A percentile compares a stretch with the other conserved stretches of the same genome.
These are phyloP conservation scores for Ascochyta pisi DNA, from an alignment of 2,329 filamentous ascomycete species.

Conservation along the genomic window DNA sequence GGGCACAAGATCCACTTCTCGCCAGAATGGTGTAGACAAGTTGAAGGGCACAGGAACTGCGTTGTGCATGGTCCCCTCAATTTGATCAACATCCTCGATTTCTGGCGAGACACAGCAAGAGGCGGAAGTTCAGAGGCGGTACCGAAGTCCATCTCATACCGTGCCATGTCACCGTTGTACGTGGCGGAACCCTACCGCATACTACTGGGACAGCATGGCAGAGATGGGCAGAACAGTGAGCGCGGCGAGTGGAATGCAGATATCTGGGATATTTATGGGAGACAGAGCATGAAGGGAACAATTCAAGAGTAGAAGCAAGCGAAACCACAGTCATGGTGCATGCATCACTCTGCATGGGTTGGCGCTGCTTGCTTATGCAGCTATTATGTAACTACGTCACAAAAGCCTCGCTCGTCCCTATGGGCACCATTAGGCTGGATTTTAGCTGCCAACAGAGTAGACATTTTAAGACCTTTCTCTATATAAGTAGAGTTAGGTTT, in stretches of 20 bases:
- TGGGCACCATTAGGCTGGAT: too few relatives aligned
- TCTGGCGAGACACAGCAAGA: conserved; percentile 40
- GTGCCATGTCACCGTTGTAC: conserved; percentile 44
- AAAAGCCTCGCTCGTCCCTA: too few relatives aligned
- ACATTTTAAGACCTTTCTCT: too few relatives aligned
- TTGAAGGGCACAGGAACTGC: conserved; percentile 76
- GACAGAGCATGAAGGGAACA: conserved; percentile 39
- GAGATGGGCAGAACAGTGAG: not conserved
- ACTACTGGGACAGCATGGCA: conserved; percentile 22
- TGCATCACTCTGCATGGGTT: too few relatives aligned
- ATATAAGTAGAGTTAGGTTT: too few relatives aligned
- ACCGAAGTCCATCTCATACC: conserved; percentile 38
- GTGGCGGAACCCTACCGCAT: conserved; percentile 42
- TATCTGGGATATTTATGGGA: conserved; percentile 44
- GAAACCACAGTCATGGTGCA: too few relatives aligned
- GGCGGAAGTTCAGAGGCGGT: conserved; percentile 23
- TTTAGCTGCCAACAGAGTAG: too few relatives aligned
- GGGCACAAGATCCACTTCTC: conserved; percentile 91
- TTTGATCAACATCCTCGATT: conserved; percentile 58
- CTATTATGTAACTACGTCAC: too few relatives aligned
- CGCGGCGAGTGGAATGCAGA: conserved; percentile 30
- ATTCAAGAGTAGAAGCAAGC: conserved; percentile 28
- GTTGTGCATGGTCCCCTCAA: conserved; percentile 89
- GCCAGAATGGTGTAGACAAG: conserved; percentile 68
- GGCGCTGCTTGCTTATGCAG: too few relatives aligned